Evolutionary conservation across 805 yeast species (phyloP), one percentile per base, ranked within the genome.

Genomic region (Saccharomycopsis fodiens): DNA sequence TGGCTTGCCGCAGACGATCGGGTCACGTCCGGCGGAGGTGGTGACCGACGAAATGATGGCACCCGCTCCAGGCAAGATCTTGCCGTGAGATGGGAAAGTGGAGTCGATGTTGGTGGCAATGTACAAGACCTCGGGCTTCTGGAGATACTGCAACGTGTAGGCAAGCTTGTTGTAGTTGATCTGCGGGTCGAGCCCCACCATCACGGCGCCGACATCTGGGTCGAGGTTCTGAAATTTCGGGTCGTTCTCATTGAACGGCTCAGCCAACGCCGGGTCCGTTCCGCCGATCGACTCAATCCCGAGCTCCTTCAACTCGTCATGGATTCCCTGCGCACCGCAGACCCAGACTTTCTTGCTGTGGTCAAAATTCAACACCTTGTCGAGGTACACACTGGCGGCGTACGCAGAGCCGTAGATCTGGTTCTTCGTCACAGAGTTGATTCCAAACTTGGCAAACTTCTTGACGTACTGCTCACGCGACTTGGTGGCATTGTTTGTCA

Each of bases 91-190:
- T 2, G 98, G 98, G 68, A 79, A 93, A 0, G 98, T 93, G 1
- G 96, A 83, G 63, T 93, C 98, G 36, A 85, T 85, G 62, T 93
- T 93, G 3, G 97, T 93, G 19, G 97, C 97, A 52, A 93, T 70
- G 62, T 87, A 93, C 27, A 80, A 74, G 3, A 86, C 70, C 35
- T 68, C 64, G 41, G 79, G 78, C 47, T 80, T 75, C 51, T 72
- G 69, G 42, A 93, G 68, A 56, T 93, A 89, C 57, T 86, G 89
- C 67, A 89, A 70, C 4, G 96, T 84, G 27, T 78, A 67, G 1
- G 95, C 84, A 43, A 88, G 65, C 63, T 86, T 84, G 59, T 82
- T 79, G 60, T 93, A 93, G 64, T 85, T 91, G 53, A 91, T 61
- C 39, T 74, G 73, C 17, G 78, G 67, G 54, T 86, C 93, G 45